phyloP scores from a whole-genome alignment of 148 eudicot species.

The Tetragonia tetragonoides region DNA sequence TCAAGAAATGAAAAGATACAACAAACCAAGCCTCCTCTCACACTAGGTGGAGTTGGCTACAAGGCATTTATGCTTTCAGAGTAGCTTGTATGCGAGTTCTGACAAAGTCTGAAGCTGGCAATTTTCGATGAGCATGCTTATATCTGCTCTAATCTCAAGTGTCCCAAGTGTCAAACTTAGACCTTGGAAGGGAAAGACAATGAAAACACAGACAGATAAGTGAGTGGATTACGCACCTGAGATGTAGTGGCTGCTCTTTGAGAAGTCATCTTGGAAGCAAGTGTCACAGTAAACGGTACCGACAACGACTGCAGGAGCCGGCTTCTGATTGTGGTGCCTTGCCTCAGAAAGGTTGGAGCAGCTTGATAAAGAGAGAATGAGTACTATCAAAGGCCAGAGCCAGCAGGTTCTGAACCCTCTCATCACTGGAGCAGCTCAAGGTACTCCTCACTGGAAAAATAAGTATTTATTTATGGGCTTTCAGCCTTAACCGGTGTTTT shows the following conservation, averaged over 20 bases:
- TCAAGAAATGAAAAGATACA: background rate
- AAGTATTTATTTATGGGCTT: background rate
- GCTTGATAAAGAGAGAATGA: conserved; percentile 36
- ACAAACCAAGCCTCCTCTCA: background rate
- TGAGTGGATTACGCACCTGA: conserved; percentile 49
- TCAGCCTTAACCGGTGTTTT: background rate
- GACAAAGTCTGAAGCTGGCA: background rate
- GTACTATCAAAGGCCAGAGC: conserved; percentile 25
- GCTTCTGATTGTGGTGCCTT: conserved; percentile 33
- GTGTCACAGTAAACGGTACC: conserved; percentile 88
- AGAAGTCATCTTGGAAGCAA: conserved; percentile 55
- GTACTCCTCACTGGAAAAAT: background rate
- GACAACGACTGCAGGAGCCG: conserved; percentile 54
- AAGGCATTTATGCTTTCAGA: background rate
- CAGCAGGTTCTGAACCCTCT: background rate
- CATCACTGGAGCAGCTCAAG: background rate
- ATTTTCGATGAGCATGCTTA: background rate
- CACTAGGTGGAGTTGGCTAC: background rate
- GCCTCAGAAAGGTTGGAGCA: conserved; percentile 41
- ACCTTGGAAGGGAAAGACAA: background rate
- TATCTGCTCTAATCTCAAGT: background rate
- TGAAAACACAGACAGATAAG: background rate
- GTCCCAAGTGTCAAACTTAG: background rate
- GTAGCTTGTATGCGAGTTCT: background rate
- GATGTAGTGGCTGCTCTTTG: conserved; percentile 58